phyloP scores from a whole-genome alignment of 2,329 filamentous ascomycete genomes.

The Neofusicoccum umdonicola region DNA sequence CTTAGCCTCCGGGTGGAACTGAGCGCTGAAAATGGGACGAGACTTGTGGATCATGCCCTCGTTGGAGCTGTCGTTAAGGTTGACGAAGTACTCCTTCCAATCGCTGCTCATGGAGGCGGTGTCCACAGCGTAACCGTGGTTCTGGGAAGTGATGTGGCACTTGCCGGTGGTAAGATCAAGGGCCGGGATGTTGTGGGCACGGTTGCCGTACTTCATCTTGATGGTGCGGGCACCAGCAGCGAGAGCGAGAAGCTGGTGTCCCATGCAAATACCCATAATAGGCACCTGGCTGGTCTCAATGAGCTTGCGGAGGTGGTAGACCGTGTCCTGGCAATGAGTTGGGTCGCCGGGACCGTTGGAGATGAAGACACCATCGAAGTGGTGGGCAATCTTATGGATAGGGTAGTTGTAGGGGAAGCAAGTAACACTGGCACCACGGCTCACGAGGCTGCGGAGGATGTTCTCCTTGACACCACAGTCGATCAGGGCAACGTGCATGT shows the following conservation, averaged over 20 bases:
- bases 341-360: constrained; percentile 98
- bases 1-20: constrained; percentile 99
- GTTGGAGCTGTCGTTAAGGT: constrained; percentile 96
- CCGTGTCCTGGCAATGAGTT: constrained; percentile 91
- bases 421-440: constrained; percentile 86
- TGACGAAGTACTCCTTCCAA: constrained; percentile 98
- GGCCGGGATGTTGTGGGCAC: constrained; percentile 96
- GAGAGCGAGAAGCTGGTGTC: constrained; percentile 91
- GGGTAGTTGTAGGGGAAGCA: constrained; percentile 96
- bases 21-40: constrained; percentile 94
- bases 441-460: constrained; percentile 91
- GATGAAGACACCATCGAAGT: constrained; percentile 98
- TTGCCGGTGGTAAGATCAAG: constrained; percentile 91
- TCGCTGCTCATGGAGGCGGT: constrained; percentile 75
- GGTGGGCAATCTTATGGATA: constrained; percentile 95
- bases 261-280: constrained; percentile 96
- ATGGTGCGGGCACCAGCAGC: constrained; percentile 85
- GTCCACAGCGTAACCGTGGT: constrained; percentile 96
- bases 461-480: constrained; percentile 99
- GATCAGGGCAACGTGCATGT: constrained; percentile 88
- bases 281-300: constrained; percentile 90
- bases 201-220: constrained; percentile 99
- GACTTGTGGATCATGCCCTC: constrained; percentile 97
- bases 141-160: constrained; percentile 98
- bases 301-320: constrained; percentile 85